phyloP scores from a whole-genome alignment of 2,329 filamentous ascomycete species.

The Macroventuria anomochaeta region DNA sequence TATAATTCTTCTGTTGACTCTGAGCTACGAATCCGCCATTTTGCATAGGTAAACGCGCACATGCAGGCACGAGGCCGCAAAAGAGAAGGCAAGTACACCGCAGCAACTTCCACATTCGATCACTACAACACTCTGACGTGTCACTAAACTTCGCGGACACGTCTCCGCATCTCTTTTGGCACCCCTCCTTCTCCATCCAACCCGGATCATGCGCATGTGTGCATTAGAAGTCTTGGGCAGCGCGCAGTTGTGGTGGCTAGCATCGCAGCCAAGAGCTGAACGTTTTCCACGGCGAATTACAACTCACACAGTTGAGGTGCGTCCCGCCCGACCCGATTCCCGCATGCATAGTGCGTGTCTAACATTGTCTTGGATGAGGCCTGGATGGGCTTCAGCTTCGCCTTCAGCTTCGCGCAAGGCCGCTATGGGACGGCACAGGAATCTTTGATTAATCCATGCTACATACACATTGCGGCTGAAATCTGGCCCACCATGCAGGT shows the following conservation, averaged over 20 bases:
- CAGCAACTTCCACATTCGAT: neutral
- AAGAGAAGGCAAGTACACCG: too few species aligned
- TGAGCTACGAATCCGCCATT: too few species aligned
- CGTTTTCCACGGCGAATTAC: neutral
- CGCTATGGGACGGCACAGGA: neutral
- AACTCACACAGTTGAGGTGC: neutral
- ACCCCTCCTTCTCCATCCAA: too few species aligned
- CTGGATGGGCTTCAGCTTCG: neutral
- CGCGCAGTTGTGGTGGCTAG: neutral
- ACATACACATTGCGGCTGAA: slow-evolving; percentile 8
- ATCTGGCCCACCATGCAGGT: neutral
- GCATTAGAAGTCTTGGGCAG: neutral
- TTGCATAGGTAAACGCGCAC: too few species aligned
- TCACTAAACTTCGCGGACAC: neutral
- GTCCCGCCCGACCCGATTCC: neutral
- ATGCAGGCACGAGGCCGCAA: too few species aligned
- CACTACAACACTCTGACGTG: neutral
- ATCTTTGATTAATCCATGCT: neutral
- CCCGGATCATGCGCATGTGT: neutral
- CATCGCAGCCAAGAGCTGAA: slow-evolving; percentile 3
- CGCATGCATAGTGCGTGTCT: neutral
- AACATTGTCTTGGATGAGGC: neutral
- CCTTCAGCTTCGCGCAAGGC: slow-evolving; percentile 3
- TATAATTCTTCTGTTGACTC: neutral
- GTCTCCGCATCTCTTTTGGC: too few species aligned